Conservation (phyloP, 2,329 filamentous ascomycete species). For the Meredithiella fracta region DNA sequence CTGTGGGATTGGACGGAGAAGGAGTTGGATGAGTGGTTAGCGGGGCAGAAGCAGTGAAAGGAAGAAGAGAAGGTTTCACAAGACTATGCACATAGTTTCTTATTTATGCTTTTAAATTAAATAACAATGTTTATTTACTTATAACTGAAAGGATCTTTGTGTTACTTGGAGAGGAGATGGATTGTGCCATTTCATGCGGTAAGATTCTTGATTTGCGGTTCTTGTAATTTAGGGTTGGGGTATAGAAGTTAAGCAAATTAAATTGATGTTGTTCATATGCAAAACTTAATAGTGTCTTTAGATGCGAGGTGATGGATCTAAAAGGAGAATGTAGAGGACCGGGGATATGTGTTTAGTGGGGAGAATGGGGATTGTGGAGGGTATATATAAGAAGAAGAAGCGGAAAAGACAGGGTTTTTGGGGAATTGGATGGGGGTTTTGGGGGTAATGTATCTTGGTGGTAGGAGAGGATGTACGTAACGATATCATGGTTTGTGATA, state of each 20-base stretch:
- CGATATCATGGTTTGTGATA: neutral
- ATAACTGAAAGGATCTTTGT: too few species aligned
- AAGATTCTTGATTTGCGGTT: too few species aligned
- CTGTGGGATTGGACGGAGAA: conserved; percentile 24
- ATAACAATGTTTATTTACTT: too few species aligned
- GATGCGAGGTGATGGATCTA: too few species aligned
- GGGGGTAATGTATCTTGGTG: too few species aligned
- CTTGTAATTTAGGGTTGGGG: too few species aligned
- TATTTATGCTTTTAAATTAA: neutral
- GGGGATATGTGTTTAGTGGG: neutral
- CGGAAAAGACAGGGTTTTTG: neutral
- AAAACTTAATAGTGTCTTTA: too few species aligned
- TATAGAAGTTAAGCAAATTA: too few species aligned
- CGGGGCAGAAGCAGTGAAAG: neutral
- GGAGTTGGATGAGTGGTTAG: conserved; percentile 17
- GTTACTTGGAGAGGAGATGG: neutral
- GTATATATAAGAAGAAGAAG: neutral
- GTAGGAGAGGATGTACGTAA: neutral
- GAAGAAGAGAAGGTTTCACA: neutral
- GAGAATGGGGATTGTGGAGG: neutral
- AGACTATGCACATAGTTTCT: neutral
- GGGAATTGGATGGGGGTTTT: neutral
- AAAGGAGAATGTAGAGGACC: too few species aligned
- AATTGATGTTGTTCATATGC: too few species aligned
- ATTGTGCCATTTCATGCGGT: too few species aligned